phyloP scores from a whole-genome alignment of 768 basidiomycete genomes.

The Kwoniella mangroviensis region DNA sequence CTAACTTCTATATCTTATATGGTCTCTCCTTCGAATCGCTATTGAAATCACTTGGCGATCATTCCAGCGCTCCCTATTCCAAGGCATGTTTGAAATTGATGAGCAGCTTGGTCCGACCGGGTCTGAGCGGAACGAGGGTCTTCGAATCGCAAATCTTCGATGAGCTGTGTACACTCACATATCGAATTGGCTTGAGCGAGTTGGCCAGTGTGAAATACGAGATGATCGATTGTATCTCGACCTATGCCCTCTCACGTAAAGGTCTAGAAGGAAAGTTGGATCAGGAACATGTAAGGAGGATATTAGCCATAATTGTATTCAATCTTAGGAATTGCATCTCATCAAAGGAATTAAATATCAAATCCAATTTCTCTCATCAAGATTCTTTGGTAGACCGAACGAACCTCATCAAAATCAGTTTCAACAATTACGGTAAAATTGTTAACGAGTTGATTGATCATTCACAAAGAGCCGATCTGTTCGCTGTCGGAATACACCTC shows the following conservation, averaged over 20 bases:
- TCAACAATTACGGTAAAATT: constrained; percentile 68
- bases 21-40: constrained; percentile 93
- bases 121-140: constrained; percentile 79
- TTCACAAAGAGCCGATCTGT: constrained; percentile 71
- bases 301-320: constrained; percentile 71
- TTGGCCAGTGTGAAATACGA: constrained; percentile 71
- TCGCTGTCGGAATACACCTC: constrained; percentile 75
- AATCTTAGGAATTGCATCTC: constrained; percentile 75
- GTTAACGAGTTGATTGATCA: constrained; percentile 64
- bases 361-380: constrained; percentile 48
- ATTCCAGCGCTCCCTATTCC: constrained; percentile 30
- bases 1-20: constrained; percentile 86
- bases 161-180: constrained; percentile 84
- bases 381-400: constrained; percentile 68
- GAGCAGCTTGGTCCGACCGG: constrained; percentile 75
- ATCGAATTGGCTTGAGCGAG: constrained; percentile 88
- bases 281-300: constrained; percentile 46
- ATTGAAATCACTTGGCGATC: constrained; percentile 52
- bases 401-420: constrained; percentile 68
- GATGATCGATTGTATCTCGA: constrained; percentile 70
- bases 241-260: constrained; percentile 61
- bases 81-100: constrained; percentile 75
- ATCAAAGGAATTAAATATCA: constrained; percentile 41
- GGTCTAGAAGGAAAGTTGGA: constrained; percentile 22
- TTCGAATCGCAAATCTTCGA: constrained; percentile 82